phyloP scores from a whole-genome alignment of 257 asterid species.

The Lycium barbarum region DNA sequence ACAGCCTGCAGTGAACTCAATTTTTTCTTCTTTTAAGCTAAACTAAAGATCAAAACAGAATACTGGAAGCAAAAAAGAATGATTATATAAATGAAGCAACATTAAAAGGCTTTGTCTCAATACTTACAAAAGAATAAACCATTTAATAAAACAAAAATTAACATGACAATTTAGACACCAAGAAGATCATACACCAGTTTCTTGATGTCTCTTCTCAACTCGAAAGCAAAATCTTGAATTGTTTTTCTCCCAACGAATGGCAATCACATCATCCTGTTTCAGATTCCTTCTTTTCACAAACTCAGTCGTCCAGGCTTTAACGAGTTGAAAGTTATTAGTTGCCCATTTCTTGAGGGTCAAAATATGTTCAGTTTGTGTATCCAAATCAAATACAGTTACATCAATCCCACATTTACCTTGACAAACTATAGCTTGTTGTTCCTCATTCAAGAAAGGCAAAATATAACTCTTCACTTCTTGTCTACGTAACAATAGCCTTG shows the following conservation, averaged over 20 bases:
- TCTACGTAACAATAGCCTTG: neutral
- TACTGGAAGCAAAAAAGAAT: neutral
- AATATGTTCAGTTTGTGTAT: neutral
- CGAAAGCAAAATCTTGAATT: constrained; percentile 6
- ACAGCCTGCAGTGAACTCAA: too few relatives aligned
- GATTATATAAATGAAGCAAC: neutral
- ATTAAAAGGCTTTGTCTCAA: neutral
- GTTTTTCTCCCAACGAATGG: neutral
- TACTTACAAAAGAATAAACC: neutral
- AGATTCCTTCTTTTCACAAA: neutral
- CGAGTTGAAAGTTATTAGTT: neutral
- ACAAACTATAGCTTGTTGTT: neutral
- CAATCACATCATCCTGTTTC: neutral
- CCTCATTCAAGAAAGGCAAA: neutral
- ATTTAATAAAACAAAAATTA: too few relatives aligned
- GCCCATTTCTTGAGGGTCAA: neutral
- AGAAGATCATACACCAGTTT: neutral
- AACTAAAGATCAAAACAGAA: neutral
- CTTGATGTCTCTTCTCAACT: neutral
- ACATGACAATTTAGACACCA: too few relatives aligned
- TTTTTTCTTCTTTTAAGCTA: neutral
- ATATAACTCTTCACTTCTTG: neutral
- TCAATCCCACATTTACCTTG: neutral
- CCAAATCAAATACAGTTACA: neutral
- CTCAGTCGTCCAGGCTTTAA: neutral